phyloP scores from a whole-genome alignment of 495 filamentous ascomycete genomes.

The Neurospora africana region DNA sequence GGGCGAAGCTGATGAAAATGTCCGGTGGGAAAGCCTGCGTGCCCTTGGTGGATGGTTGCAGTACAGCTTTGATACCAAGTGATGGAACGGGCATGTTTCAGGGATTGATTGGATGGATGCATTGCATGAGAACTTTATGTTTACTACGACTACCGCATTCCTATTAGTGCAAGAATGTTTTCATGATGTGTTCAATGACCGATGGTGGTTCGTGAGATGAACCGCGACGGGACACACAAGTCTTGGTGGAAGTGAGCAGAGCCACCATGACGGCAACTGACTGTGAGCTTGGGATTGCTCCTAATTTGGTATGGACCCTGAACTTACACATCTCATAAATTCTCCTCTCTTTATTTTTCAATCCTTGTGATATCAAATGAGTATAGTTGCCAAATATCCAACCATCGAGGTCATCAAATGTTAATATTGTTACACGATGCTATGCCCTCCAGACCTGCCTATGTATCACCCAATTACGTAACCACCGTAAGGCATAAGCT shows the following conservation, averaged over 20 bases:
- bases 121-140: background rate
- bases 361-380: background rate
- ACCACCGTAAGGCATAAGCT: background rate
- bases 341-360: background rate
- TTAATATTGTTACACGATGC: background rate
- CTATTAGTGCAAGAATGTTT: background rate
- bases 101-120: background rate
- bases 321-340: too few species aligned
- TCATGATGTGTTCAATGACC: background rate
- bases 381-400: background rate
- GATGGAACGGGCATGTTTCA: conserved; percentile 1
- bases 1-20: conserved; percentile 77
- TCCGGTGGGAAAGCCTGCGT: conserved; percentile 89
- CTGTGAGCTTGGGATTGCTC: background rate
- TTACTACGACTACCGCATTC: background rate
- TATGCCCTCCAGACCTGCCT: background rate
- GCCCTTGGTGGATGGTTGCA: conserved; percentile 90
- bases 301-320: too few species aligned
- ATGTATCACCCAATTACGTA: background rate
- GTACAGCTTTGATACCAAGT: conserved; percentile 68
- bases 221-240: background rate
- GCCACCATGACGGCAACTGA: background rate
- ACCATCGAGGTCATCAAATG: background rate
- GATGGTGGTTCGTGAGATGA: background rate
- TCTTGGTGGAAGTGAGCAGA: background rate